Evolutionary conservation across 2,329 filamentous ascomycete genomes (phyloP).

Genomic region (Aspergillus niger): DNA sequence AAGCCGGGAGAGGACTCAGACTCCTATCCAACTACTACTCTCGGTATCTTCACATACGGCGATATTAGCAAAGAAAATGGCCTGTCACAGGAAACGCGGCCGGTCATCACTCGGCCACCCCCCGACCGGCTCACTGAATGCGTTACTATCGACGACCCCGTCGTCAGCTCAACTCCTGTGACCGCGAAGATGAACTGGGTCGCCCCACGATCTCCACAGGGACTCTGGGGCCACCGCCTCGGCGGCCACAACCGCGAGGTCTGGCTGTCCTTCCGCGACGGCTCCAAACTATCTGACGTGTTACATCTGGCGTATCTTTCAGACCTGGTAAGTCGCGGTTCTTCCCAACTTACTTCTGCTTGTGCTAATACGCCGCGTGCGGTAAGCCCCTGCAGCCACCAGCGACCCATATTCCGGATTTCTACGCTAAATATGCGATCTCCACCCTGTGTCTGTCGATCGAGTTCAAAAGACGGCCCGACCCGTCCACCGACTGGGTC

Average conservation of each 20-base stretch:
- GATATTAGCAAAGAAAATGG: slow-evolving; percentile 22
- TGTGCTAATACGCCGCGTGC: neutral
- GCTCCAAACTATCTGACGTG: slow-evolving; percentile 18
- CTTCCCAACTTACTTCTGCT: no score
- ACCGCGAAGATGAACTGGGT: slow-evolving; percentile 26
- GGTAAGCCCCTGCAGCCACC: slow-evolving; percentile 24
- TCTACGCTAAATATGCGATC: slow-evolving; percentile 22
- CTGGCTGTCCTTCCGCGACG: slow-evolving; percentile 27
- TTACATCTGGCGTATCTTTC: slow-evolving; percentile 23
- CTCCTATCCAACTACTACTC: neutral
- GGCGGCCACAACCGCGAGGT: slow-evolving; percentile 26
- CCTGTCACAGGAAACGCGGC: slow-evolving; percentile 13
- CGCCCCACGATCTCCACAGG: slow-evolving; percentile 19
- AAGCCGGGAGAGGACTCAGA: neutral
- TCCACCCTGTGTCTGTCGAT: slow-evolving; percentile 27
- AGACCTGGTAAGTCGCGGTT: slow-evolving; percentile 20
- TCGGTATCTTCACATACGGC: slow-evolving; percentile 21
- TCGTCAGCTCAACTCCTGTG: slow-evolving; percentile 26
- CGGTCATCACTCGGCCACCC: neutral
- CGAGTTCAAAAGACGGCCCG: slow-evolving; percentile 26
- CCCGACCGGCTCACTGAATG: slow-evolving; percentile 22
- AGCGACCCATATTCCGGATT: slow-evolving; percentile 23
- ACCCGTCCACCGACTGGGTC: slow-evolving; percentile 22
- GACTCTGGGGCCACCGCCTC: slow-evolving; percentile 27
- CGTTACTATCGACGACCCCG: slow-evolving; percentile 23